Evolutionary conservation across 2,329 filamentous ascomycete genomes (phyloP).

Genomic region (Ophiostoma fasciatum): DNA sequence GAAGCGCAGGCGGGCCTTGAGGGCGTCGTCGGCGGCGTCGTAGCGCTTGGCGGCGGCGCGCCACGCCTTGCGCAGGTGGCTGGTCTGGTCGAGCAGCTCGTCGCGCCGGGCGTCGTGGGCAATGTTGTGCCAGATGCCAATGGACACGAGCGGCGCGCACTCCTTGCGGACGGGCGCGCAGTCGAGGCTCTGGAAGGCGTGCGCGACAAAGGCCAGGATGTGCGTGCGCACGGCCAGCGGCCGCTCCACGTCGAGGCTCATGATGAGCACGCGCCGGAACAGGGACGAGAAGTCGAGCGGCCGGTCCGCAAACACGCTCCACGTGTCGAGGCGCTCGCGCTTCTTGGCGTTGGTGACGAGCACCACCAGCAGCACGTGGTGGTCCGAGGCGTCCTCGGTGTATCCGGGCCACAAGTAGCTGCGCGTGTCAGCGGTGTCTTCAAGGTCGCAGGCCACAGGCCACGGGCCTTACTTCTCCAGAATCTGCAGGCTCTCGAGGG

Average conservation of each 20-base stretch:
- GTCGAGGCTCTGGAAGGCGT: conserved; percentile 87
- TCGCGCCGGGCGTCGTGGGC: conserved; percentile 64
- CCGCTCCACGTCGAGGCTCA: conserved; percentile 61
- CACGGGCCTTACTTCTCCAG: conserved; percentile 65
- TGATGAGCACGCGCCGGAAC: conserved; percentile 78
- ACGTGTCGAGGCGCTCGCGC: conserved; percentile 73
- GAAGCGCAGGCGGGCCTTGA: conserved; percentile 69
- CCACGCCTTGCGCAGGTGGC: conserved; percentile 81
- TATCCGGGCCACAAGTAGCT: conserved; percentile 95
- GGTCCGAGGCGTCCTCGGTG: conserved; percentile 74
- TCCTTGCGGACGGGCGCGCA: conserved; percentile 82
- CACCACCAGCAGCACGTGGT: conserved; percentile 77
- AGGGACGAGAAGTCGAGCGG: conserved; percentile 74
- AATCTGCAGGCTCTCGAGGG: conserved; percentile 80
- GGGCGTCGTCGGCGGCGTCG: conserved; percentile 67
- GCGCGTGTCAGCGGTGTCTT: too few species aligned
- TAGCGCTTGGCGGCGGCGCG: conserved; percentile 73
- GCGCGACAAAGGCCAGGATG: conserved; percentile 78
- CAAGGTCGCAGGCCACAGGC: too few species aligned
- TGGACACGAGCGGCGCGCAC: conserved; percentile 87
- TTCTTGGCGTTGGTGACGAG: conserved; percentile 79
- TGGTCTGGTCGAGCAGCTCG: conserved; percentile 52
- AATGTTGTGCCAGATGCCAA: conserved; percentile 90
- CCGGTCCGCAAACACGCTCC: conserved; percentile 67
- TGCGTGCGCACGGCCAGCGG: conserved; percentile 57